A percentile compares a stretch with the other conserved stretches of the same genome.
Evolutionary conservation across 176 grass and related monocot species (phyloP).

Genomic region (Metroxylon sagu): DNA sequence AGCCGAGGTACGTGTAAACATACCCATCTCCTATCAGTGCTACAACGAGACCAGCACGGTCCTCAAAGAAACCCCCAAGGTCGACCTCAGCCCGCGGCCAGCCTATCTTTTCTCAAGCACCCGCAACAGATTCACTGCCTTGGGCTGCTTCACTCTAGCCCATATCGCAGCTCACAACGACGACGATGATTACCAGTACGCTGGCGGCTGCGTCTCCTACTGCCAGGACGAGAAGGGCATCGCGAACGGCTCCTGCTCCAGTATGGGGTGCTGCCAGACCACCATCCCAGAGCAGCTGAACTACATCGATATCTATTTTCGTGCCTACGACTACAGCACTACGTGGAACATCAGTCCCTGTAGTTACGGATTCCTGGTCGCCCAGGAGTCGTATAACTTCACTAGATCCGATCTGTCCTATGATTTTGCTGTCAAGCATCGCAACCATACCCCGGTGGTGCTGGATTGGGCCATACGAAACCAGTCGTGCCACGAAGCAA

Average conservation of each 20-base stretch:
- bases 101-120: constrained; percentile 18
- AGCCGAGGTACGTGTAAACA: constrained; percentile 10
- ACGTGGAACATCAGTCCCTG: constrained; percentile 14
- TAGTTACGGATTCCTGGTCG: constrained; percentile 31
- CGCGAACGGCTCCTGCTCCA: constrained; percentile 19
- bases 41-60: neutral
- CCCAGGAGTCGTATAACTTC: constrained; percentile 25
- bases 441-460: constrained; percentile 10
- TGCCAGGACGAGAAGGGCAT: constrained; percentile 17
- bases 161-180: constrained; percentile 13
- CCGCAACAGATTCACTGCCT: constrained; percentile 24
- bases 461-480: constrained; percentile 46
- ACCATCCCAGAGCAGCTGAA: neutral
- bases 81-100: neutral
- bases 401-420: constrained; percentile 4
- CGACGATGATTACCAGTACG: rapidly evolving
- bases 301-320: neutral
- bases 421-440: constrained; percentile 7
- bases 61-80: neutral
- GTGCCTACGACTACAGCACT: neutral
- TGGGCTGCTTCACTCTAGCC: constrained; percentile 31
- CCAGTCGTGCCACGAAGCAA: constrained; percentile 21
- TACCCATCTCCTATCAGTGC: constrained; percentile 15
- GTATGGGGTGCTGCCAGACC: constrained; percentile 48
- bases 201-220: constrained; percentile 35